These are phyloP conservation scores for Plasmodium knowlesi DNA, from an alignment of 169 alveolate species.

Conservation along the genomic window DNA sequence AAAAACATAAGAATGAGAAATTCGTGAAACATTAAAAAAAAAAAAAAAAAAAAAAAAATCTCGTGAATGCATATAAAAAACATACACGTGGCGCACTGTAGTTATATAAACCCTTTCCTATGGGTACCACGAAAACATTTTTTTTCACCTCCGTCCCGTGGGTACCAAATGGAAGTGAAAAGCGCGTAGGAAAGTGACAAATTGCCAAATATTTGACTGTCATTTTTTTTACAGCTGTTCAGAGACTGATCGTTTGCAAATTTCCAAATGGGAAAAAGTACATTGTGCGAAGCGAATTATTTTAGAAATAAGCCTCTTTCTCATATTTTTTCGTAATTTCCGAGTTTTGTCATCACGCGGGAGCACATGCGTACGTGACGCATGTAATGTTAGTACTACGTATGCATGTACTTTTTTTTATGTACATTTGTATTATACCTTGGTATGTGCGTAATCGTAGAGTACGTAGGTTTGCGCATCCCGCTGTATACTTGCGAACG, in stretches of 20 bases:
- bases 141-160: not conserved
- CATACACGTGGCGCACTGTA: not conserved
- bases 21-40: not conserved
- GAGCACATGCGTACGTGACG: not conserved
- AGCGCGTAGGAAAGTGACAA: not conserved
- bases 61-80: not conserved
- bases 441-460: not conserved
- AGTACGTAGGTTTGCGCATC: not conserved
- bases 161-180: not conserved
- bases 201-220: not conserved
- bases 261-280: constrained; percentile 3
- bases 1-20: not conserved
- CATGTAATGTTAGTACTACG: not conserved
- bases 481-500: not conserved
- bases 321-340: constrained; percentile 12
- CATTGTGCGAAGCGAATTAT: not conserved
- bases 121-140: not conserved
- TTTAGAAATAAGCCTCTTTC: constrained; percentile 11
- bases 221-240: not conserved
- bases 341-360: not conserved
- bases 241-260: not conserved
- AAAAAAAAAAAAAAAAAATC: not conserved
- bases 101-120: not conserved
- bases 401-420: not conserved
- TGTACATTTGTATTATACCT: not conserved